Evolutionary conservation across 148 eudicot species (phyloP).

Genomic region (Pouteria glomerata): DNA sequence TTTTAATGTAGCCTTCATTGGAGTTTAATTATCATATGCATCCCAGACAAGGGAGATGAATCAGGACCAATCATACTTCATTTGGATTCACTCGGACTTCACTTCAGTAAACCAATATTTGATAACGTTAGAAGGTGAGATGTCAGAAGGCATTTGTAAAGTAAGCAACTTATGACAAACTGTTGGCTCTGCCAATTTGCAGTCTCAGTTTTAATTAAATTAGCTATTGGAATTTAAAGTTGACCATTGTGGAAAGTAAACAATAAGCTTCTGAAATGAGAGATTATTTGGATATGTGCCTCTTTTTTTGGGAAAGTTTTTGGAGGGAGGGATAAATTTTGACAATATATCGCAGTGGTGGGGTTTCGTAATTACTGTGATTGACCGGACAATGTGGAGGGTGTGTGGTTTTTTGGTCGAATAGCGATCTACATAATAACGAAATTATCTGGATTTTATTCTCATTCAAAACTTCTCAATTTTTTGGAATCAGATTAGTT

Average conservation of each 20-base stretch:
- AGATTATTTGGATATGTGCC: slow-evolving; percentile 3
- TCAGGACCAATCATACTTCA: slow-evolving; percentile 74
- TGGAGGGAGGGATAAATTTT: no score
- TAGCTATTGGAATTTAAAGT: not conserved
- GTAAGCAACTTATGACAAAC: not conserved
- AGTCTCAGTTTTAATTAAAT: not conserved
- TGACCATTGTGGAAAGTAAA: not conserved
- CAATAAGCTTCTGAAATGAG: not conserved
- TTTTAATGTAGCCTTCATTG: slow-evolving; percentile 65
- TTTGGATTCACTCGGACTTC: slow-evolving; percentile 84
- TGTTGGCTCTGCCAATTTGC: not conserved
- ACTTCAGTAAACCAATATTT: slow-evolving; percentile 48
- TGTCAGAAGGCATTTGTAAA: not conserved
- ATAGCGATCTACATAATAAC: not conserved
- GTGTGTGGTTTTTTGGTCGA: not conserved
- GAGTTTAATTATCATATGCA: slow-evolving; percentile 89
- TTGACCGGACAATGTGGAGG: not conserved
- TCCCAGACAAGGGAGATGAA: slow-evolving; percentile 64
- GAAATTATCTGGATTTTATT: not conserved
- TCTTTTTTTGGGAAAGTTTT: not conserved
- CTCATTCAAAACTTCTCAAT: not conserved
- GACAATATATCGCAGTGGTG: no score
- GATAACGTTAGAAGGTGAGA: slow-evolving; percentile 55
- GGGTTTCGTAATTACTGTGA: not conserved
- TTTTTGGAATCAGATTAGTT: not conserved